A percentile compares a stretch with the other conserved stretches of the same genome.
Evolutionary conservation across 2,329 filamentous ascomycete species (phyloP).

Genomic region (Beauveria brongniartii): DNA sequence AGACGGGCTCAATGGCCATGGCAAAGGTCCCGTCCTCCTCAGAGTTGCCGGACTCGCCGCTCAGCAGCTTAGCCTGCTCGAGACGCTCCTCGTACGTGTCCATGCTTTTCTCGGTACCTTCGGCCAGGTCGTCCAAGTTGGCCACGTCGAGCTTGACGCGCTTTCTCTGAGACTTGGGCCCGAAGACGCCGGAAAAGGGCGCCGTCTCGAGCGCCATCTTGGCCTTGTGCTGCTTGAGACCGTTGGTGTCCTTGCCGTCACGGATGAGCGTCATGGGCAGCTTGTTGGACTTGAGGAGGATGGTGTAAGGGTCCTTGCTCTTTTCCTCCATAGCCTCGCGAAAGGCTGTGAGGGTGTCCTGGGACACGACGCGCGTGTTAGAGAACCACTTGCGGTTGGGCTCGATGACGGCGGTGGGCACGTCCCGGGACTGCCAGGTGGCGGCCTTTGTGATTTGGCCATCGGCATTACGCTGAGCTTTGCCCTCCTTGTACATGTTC

Average conservation of each 20-base stretch:
- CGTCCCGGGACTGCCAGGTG: conserved; percentile 72
- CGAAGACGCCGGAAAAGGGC: conserved; percentile 83
- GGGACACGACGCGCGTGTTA: conserved; percentile 82
- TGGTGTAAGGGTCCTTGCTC: conserved; percentile 82
- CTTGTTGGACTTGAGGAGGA: conserved; percentile 95
- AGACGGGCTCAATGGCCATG: conserved; percentile 74
- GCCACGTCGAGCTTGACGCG: conserved; percentile 81
- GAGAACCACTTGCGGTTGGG: conserved; percentile 98
- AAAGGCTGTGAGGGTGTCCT: conserved; percentile 80
- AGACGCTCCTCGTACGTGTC: conserved; percentile 72
- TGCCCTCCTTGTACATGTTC: conserved; percentile 86
- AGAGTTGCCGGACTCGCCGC: conserved; percentile 56
- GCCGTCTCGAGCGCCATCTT: conserved; percentile 88
- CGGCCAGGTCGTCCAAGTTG: conserved; percentile 73
- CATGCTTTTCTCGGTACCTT: conserved; percentile 70
- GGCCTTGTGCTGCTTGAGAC: conserved; percentile 83
- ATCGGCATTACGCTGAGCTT: conserved; percentile 68
- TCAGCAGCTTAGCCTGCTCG: conserved; percentile 69
- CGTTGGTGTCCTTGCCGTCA: conserved; percentile 69
- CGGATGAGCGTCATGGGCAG: conserved; percentile 90
- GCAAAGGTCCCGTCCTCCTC: conserved; percentile 41
- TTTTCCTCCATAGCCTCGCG: conserved; percentile 87
- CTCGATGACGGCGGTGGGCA: conserved; percentile 79
- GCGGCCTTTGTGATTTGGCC: conserved; percentile 83
- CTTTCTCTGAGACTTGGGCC: conserved; percentile 88